Evolutionary conservation across 495 filamentous ascomycete species (phyloP), one percentile per base, ranked within the genome.

Genomic region (Penicillium nucicola): DNA sequence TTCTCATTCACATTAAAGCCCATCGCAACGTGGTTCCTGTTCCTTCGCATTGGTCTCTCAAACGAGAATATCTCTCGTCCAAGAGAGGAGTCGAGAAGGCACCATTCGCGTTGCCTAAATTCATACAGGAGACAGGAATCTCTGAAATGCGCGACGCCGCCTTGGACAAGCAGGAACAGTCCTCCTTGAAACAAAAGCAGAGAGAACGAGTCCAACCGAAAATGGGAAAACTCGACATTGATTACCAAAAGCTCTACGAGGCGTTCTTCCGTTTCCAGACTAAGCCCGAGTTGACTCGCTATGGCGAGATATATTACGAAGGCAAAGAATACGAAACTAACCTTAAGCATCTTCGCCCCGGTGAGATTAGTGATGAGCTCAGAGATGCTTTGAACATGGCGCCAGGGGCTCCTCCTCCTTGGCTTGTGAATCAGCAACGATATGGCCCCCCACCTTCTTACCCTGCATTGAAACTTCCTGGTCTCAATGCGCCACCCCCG

Each of bases 311-410:
- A 14, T 98, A 98, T 68, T 97, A 96, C 63, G 93, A 98, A 61
- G 93, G 93, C 57, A 98, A 98, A 65, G 93, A 98, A 68, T 96
- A 89, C 65, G 93, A 98, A 70, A 96, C 92, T 5, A 96, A 97
- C 71, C 78, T 95, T 39, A 83, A 84, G 56, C 88, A 96, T 71
- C 78, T 96, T 40, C 84, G 89, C 44, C 89, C 95, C 4, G 93
- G 93, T 31, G 92, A 97, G 58, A 66, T 97, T 38, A 93, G 87
- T 57, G 87, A 96, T 30, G 87, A 91, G 56, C 75, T 97, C 37
- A 90, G 90, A 59, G 93, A 97, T 56, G 92, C 93, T 13, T 78
- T 98, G 2, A 93, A 89, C 62, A 98, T 98, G 69, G 88, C 91
- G 22, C 90, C 90, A 4, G 93, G 91, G 45, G 91, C 89, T 13